These are phyloP conservation scores for Cryptococcus floricola DNA, from an alignment of 1,284 basidiomycete species.

Conservation along the genomic window DNA sequence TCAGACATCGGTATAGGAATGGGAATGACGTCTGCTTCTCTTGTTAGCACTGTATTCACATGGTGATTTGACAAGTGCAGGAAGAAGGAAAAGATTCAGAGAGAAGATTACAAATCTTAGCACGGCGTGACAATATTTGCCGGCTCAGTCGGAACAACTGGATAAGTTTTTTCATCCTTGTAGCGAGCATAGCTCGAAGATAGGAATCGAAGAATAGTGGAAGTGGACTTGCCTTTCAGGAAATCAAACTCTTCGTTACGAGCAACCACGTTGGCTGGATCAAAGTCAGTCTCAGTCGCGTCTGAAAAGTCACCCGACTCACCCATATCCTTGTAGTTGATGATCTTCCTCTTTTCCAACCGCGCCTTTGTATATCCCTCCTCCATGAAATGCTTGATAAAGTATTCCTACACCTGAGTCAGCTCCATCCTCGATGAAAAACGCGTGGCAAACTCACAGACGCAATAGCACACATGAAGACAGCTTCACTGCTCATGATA, in stretches of 20 bases:
- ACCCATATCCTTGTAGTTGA: constrained; percentile 50
- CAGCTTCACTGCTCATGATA: constrained; percentile 49
- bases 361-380: constrained; percentile 48
- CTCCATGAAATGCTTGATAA: constrained; percentile 49
- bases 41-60: constrained; percentile 3
- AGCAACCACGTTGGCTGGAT: constrained; percentile 33
- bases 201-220: constrained; percentile 1
- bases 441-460: constrained; percentile 35
- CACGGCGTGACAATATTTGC: constrained; percentile 8
- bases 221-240: constrained; percentile 34
- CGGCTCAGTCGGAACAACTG: constrained; percentile 22
- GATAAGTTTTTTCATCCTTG: constrained; percentile 29
- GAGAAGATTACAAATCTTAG: constrained; percentile 45
- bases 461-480: constrained; percentile 50
- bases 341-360: constrained; percentile 46
- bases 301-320: not conserved
- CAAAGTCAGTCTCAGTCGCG: not conserved
- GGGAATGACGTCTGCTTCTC: constrained; percentile 37
- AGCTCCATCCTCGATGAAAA: not conserved
- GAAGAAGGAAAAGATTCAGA: constrained; percentile 22
- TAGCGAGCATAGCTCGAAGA: constrained; percentile 1
- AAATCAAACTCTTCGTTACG: constrained; percentile 47
- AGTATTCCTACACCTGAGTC: constrained; percentile 43
- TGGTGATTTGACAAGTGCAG: not conserved
- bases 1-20: constrained; percentile 40